A percentile compares a stretch with the other conserved stretches of the same genome.
phyloP scores from a whole-genome alignment of 1,284 basidiomycete species.

The Lignosus rhinocerotis region DNA sequence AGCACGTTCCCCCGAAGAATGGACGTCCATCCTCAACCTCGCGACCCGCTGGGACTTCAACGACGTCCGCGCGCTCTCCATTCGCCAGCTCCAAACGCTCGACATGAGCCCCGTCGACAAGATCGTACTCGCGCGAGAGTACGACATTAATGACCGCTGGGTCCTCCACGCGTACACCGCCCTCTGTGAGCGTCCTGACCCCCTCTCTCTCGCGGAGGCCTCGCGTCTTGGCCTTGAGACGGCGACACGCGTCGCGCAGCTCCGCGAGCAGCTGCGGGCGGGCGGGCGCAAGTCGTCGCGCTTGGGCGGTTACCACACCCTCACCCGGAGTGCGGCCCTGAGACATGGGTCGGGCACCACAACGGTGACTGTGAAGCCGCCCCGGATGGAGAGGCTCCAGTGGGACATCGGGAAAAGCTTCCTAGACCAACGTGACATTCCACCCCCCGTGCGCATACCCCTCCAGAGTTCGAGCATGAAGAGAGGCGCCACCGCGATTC shows the following conservation, averaged over 20 bases:
- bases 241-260: constrained; percentile 24
- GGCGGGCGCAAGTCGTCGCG: constrained; percentile 8
- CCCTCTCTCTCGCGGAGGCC: constrained; percentile 31
- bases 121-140: constrained; percentile 30
- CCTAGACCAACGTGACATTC: constrained; percentile 11
- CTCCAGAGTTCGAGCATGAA: constrained; percentile 3
- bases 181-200: constrained; percentile 29
- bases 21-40: constrained; percentile 38
- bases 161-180: constrained; percentile 29
- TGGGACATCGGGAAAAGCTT: constrained; percentile 21
- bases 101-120: constrained; percentile 30
- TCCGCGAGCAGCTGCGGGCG: constrained; percentile 27
- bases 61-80: constrained; percentile 33
- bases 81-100: constrained; percentile 27
- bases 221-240: constrained; percentile 31
- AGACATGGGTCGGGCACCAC: constrained; percentile 3
- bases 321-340: constrained; percentile 19
- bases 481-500: constrained; percentile 13
- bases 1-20: constrained; percentile 34
- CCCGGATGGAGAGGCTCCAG: constrained; percentile 13
- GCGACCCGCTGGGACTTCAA: constrained; percentile 35
- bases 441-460: constrained; percentile 6
- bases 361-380: neutral
- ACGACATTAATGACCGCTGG: constrained; percentile 27
- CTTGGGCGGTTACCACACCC: constrained; percentile 20